Base-by-base conservation (phyloP, 768 basidiomycete species). In the Boletus sp. region DNA sequence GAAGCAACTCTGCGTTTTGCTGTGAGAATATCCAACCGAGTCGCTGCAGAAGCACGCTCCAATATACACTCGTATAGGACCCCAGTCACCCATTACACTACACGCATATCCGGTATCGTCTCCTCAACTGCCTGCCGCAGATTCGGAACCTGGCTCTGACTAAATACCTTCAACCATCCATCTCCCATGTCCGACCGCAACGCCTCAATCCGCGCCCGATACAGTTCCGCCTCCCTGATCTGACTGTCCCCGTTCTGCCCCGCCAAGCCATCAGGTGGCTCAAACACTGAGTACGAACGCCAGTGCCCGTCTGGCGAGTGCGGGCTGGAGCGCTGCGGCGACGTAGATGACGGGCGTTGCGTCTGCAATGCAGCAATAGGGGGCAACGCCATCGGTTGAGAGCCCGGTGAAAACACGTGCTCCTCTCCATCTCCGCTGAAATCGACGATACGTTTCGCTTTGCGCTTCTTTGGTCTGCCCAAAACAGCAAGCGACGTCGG, bases 131-230 rank as follows among this genome's bases (percentile, higher is more conserved):
- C 10, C 42, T 44, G 24, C 42, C 42, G n/a, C 10, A 11, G 20
- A 3, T n/a, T n/a, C 45, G 33, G 33, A 2, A 52, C 60, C 47
- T 79, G 79, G 36, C 84, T 84, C 75, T 90, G 87, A 57, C 83
- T 89, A 64, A 89, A 86, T 35, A 94, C 90, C 71, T 88, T 89
- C 66, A 95, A 66, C 92, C 91, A 95, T 10, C 86, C 85, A 24
- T 94, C 93, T 2, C 93, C 93, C 80, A 94, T 92, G 65, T 95
- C 93, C 57, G 83, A 80, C 70, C 90, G 85, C 69, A 95, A 65
- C 17, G 86, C 86, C 76, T 94, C 93, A 50, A 95, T 88, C 64
- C 80, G 80, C 54, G 83, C 81, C 47, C 93, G 80, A 70, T 89
- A 92, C 44, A 84, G 80, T 55, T 92, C 92, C 28, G 81, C 88